These are phyloP conservation scores for Vicia sativa DNA, from an alignment of 306 rosid species.

Conservation along the genomic window DNA sequence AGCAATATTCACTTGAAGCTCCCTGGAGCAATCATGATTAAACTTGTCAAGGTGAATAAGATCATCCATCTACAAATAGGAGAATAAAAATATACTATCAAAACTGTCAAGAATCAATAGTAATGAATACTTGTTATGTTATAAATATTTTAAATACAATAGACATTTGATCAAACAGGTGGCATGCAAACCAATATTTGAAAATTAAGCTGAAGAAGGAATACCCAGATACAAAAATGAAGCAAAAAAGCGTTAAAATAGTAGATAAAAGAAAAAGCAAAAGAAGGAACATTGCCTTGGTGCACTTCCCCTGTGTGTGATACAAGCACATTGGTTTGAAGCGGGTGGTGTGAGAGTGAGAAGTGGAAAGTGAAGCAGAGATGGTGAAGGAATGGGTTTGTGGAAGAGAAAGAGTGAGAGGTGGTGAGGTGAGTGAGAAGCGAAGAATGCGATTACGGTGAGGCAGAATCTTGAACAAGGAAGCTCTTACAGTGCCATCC, in stretches of 20 bases:
- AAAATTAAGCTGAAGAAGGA: not conserved
- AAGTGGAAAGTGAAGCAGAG: constrained; percentile 56
- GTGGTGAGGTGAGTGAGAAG: constrained; percentile 35
- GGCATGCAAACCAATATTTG: constrained; percentile 28
- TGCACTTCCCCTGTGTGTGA: constrained; percentile 87
- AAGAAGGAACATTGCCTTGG: constrained; percentile 51
- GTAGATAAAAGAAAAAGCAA: constrained; percentile 19
- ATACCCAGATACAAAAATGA: constrained; percentile 16
- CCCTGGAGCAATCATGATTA: constrained; percentile 77
- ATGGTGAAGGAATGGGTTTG: constrained; percentile 23
- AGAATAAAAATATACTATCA: constrained; percentile 9
- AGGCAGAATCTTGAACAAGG: constrained; percentile 42
- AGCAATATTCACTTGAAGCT: constrained; percentile 61
- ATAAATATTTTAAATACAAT: no score
- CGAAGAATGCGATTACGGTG: constrained; percentile 32
- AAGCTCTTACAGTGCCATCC: constrained; percentile 46
- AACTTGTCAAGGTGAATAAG: constrained; percentile 71
- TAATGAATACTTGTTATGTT: no score
- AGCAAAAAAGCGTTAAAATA: not conserved
- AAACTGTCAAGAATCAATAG: no score
- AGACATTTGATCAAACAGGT: constrained; percentile 53
- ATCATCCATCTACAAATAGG: constrained; percentile 76
- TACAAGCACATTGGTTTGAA: constrained; percentile 85
- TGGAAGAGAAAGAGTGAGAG: constrained; percentile 20
- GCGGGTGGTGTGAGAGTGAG: constrained; percentile 46